Percentiles rank a stretch among this genome's conserved stretches.
Evolutionary conservation across 495 filamentous ascomycete species (phyloP).

Genomic region (Trichoderma gamsii): DNA sequence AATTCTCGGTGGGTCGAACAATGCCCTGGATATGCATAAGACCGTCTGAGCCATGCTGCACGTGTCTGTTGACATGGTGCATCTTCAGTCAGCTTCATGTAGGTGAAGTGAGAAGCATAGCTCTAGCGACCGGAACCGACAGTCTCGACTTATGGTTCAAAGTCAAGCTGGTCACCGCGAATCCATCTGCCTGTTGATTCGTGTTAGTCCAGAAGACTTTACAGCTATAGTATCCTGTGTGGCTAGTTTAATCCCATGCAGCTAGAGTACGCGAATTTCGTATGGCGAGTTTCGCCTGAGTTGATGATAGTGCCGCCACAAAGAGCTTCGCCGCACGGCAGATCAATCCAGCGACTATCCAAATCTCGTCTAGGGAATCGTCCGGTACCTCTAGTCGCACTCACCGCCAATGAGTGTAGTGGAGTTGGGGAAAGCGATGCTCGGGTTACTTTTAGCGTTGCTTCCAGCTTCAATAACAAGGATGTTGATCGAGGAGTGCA

Average conservation of each 20-base stretch:
- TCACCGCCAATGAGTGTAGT: conserved; percentile 51
- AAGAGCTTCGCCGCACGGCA: conserved; percentile 36
- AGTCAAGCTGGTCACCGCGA: conserved; percentile 32
- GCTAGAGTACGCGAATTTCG: no score
- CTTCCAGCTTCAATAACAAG: conserved; percentile 34
- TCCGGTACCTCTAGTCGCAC: conserved; percentile 58
- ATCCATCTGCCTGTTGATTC: conserved; percentile 32
- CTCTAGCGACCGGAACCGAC: conserved; percentile 35
- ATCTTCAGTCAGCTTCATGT: conserved; percentile 26
- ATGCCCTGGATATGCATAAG: conserved; percentile 24
- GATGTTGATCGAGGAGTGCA: conserved; percentile 21
- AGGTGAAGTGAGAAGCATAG: conserved; percentile 31
- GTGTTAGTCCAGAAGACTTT: conserved; percentile 11
- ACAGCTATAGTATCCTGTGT: no score
- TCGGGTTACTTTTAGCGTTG: conserved; percentile 23
- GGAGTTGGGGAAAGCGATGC: conserved; percentile 32
- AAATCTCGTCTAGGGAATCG: conserved; percentile 32
- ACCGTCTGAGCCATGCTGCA: conserved; percentile 25
- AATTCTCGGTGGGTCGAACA: conserved; percentile 25
- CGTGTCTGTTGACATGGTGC: conserved; percentile 15
- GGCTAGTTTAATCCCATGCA: no score
- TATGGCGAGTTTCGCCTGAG: background rate
- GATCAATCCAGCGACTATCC: conserved; percentile 29
- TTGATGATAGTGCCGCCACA: conserved; percentile 29
- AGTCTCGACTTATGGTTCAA: conserved; percentile 33